Percentiles rank a stretch among this genome's conserved stretches.
These are phyloP conservation scores for Metarhizium brunneum DNA, from an alignment of 2,329 filamentous ascomycete genomes.

Conservation along the genomic window DNA sequence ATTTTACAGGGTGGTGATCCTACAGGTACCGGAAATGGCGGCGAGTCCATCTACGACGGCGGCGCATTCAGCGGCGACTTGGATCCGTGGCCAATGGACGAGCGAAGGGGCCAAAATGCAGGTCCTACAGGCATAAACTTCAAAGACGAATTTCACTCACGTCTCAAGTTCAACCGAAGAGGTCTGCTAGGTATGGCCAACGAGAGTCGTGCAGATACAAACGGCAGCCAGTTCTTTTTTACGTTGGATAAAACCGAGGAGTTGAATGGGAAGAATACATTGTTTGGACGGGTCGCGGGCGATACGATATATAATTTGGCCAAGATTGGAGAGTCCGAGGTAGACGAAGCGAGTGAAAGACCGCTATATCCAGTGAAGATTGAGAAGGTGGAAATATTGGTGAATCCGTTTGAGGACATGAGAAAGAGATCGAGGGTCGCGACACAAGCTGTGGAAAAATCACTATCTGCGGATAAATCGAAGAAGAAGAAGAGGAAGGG, in stretches of 20 bases:
- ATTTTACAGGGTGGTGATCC: constrained; percentile 93
- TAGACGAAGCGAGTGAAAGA: constrained; percentile 68
- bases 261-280: constrained; percentile 79
- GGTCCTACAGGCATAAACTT: constrained; percentile 51
- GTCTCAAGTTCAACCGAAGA: constrained; percentile 85
- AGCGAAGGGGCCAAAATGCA: constrained; percentile 52
- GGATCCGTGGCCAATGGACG: constrained; percentile 63
- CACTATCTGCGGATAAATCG: constrained; percentile 32
- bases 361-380: constrained; percentile 82
- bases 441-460: constrained; percentile 31
- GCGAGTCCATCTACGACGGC: constrained; percentile 85
- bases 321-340: constrained; percentile 83
- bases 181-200: constrained; percentile 96
- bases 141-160: constrained; percentile 82
- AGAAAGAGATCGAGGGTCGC: constrained; percentile 55
- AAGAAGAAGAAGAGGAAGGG: constrained; percentile 64
- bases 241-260: constrained; percentile 80
- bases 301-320: constrained; percentile 95
- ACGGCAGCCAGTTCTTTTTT: constrained; percentile 96
- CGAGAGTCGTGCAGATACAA: constrained; percentile 64
- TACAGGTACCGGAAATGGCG: constrained; percentile 83
- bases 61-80: constrained; percentile 64
- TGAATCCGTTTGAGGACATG: constrained; percentile 80
- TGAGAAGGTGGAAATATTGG: constrained; percentile 61
- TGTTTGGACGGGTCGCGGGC: constrained; percentile 86